phyloP scores from a whole-genome alignment of 495 filamentous ascomycete species.

The Hypoxylon trugodes region DNA sequence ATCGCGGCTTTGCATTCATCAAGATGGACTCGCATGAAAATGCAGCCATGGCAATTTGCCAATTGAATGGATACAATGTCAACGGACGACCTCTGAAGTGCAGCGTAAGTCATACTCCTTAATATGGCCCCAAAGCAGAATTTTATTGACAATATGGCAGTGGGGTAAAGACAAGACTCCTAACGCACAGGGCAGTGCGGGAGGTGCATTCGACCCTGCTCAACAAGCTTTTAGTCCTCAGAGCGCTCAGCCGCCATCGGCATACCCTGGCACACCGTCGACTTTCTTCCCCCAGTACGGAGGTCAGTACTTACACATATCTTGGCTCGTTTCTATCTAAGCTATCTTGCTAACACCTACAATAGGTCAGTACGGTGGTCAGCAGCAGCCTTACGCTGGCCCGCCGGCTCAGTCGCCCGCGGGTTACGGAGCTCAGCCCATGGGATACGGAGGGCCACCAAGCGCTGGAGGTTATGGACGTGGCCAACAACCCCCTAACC shows the following conservation, averaged over 20 bases:
- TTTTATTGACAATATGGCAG: constrained; percentile 55
- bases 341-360: constrained; percentile 39
- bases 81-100: constrained; percentile 98
- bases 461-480: constrained; percentile 85
- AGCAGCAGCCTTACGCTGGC: constrained; percentile 60
- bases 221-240: constrained; percentile 76
- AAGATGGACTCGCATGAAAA: constrained; percentile 99
- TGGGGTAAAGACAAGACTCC: constrained; percentile 99
- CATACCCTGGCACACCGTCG: constrained; percentile 75
- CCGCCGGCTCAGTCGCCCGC: constrained; percentile 67
- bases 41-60: constrained; percentile 97
- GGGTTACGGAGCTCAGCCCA: constrained; percentile 69
- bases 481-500: constrained; percentile 75
- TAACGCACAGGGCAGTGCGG: constrained; percentile 77
- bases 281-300: constrained; percentile 96
- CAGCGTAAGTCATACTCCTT: constrained; percentile 73
- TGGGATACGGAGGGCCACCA: constrained; percentile 67
- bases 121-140: background rate
- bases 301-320: constrained; percentile 69
- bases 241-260: constrained; percentile 61
- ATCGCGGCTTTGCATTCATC: constrained; percentile 97
- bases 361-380: constrained; percentile 59
- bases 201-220: constrained; percentile 78
- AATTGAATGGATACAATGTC: constrained; percentile 95
- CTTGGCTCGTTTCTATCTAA: constrained; percentile 38